Evolutionary conservation across 2,329 filamentous ascomycete genomes (phyloP), one percentile per base, ranked within the genome.

Genomic region (Penicillium brevicompactum): DNA sequence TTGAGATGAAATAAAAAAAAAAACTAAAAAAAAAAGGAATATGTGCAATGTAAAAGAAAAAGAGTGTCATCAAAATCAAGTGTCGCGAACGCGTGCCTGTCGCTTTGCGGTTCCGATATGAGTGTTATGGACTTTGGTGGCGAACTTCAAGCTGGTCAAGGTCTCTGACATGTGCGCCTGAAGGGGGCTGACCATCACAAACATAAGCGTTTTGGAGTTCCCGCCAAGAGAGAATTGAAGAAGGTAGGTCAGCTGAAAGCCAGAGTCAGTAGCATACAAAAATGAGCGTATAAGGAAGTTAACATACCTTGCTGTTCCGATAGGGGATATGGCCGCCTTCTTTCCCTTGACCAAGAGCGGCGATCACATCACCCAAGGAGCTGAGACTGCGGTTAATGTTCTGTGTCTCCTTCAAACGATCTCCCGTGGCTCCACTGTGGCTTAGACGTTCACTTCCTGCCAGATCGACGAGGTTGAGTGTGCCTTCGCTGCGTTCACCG

Each of bases 201-300:
- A 96, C 94, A 99, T 99, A 67, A 99, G 87, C 0, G 94, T 99
- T 78, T 97, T 96, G 65, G 89, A 94, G 74, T 96, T 97, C 14
- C 94, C 94, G 4, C 94, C 93, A 7, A 99, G 80, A 3, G 91
- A 96, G 70, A 94, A 95, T 84, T 97, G 91, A 37, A 99, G 83
- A 45, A 99, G 82, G 70, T 97, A 96, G 8, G 94, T 99, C 62
- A 99, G 82, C 84, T 89, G 53, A 22, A 49, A 10, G 32, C 2
- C n/a, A 31, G 21, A 24, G 55, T 65, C 65, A 67, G 68, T 61
- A 53, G 24, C 11, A 32, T 6, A 14, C 21, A n/a, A 10, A 43
- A 16, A 6, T 8, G 32, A 16, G n/a, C 5, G 43, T 24, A 31
- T 1, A 5, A 9, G 42, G 62, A 11, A 42, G 24, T 27, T 27